phyloP scores from a whole-genome alignment of 148 eudicot species.

The Cornus florida region DNA sequence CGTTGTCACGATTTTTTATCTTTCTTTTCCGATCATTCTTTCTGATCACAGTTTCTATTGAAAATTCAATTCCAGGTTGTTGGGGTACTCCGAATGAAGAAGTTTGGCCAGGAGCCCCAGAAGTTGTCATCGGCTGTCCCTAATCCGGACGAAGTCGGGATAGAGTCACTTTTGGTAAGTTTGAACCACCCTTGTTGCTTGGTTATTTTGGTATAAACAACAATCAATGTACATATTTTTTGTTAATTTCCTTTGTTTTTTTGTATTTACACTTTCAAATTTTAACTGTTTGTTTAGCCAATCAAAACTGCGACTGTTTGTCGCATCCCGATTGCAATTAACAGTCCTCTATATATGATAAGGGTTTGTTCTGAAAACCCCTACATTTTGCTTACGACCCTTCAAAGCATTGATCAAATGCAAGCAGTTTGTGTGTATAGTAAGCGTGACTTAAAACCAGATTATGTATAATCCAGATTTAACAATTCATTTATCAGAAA shows the following conservation, averaged over 20 bases:
- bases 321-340: too few species aligned
- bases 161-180: slow-evolving; percentile 64
- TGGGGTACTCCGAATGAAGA: slow-evolving; percentile 94
- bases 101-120: slow-evolving; percentile 88
- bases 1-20: background rate
- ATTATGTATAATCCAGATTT: too few species aligned
- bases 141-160: slow-evolving; percentile 62
- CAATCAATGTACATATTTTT: background rate
- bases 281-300: too few species aligned
- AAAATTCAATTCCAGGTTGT: slow-evolving; percentile 39
- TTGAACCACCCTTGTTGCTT: background rate
- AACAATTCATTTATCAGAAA: too few species aligned
- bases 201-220: background rate
- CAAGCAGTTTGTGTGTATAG: too few species aligned
- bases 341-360: too few species aligned
- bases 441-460: too few species aligned
- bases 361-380: too few species aligned
- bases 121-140: slow-evolving; percentile 65
- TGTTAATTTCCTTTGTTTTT: background rate
- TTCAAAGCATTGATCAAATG: too few species aligned
- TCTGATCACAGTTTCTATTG: background rate
- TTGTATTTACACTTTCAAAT: background rate
- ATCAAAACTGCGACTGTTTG: too few species aligned
- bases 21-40: background rate
- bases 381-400: too few species aligned